Evolutionary conservation across 805 yeast genomes (phyloP).

Genomic region (Grigorovia transvaalensis): DNA sequence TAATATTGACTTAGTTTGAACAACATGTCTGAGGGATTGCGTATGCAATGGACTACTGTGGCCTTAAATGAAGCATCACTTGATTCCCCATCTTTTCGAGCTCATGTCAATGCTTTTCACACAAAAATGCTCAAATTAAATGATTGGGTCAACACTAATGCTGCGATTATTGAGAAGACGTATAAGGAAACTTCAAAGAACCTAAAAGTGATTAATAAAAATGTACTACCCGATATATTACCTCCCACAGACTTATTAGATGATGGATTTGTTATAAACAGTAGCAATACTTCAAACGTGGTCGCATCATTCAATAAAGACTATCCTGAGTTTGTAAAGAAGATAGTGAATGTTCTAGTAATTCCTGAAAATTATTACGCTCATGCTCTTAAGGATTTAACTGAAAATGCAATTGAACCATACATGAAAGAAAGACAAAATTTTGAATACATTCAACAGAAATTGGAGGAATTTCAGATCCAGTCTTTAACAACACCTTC

Average conservation of each 20-base stretch:
- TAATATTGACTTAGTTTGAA: background rate
- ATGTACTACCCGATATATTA: constrained; percentile 38
- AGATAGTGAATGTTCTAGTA: constrained; percentile 8
- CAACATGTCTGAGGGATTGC: background rate
- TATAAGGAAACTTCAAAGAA: constrained; percentile 36
- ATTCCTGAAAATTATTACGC: constrained; percentile 11
- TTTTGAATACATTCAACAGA: constrained; percentile 53
- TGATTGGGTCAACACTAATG: constrained; percentile 48
- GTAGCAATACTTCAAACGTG: constrained; percentile 44
- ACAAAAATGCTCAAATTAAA: constrained; percentile 50
- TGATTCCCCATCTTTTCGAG: constrained; percentile 75
- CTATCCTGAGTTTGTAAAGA: constrained; percentile 10
- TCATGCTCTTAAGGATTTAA: constrained; percentile 7
- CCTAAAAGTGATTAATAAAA: constrained; percentile 34
- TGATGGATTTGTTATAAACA: constrained; percentile 55
- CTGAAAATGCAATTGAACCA: constrained; percentile 35
- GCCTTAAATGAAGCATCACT: constrained; percentile 14
- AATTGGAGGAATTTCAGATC: constrained; percentile 49
- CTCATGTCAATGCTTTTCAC: constrained; percentile 53
- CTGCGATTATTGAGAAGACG: constrained; percentile 33
- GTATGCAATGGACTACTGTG: constrained; percentile 9
- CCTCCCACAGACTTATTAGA: constrained; percentile 38
- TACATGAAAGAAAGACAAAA: constrained; percentile 45
- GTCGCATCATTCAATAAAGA: constrained; percentile 12
- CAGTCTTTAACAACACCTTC: constrained; percentile 44